Evolutionary conservation across 768 basidiomycete genomes (phyloP), one percentile per base, ranked within the genome.

Genomic region (Panaeolus papilionaceus): DNA sequence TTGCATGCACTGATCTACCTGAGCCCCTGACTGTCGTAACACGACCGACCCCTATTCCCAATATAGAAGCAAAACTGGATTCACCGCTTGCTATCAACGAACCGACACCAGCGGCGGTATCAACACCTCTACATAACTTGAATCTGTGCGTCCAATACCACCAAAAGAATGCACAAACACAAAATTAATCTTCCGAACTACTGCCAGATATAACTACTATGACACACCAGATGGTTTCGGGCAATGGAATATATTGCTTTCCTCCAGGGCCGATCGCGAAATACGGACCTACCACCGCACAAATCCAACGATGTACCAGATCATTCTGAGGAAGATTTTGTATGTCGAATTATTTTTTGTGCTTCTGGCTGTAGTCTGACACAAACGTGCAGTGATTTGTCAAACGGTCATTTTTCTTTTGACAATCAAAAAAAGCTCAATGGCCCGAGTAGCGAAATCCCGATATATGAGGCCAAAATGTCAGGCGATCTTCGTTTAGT

Each of bases 391-490:
- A 92, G 91, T 72, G 88, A 92, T 68, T 81, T 93, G 11, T 92
- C 91, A 0, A 83, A 85, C 3, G 91, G 91, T 0, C 85, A 88
- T 66, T 92, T 92, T 71, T 91, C 91, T 0, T 80, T 82, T 11
- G 87, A 89, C 66, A 92, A 92, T 68, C 89, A 92, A 70, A 89
- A 90, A 74, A 77, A 83, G 7, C 77, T 92, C 12, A 86, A 80
- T 23, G 82, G 83, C 0, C 63, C 74, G 0, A 76, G 79, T 12
- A 74, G 75, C 14, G 83, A 84, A 0, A 75, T 92, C 2, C 88
- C 90, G 0, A 83, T 92, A 10, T 92, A 83, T 64, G 89, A 91
- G 72, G 91, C 91, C 0, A 91, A 90, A 73, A 87, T 91, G 83
- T 85, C 85, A 10, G 71, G 79, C 0, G 86, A 88, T 68, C 73